Base-by-base conservation (phyloP, 768 basidiomycete species). In the Coprinopsis cinerea region DNA sequence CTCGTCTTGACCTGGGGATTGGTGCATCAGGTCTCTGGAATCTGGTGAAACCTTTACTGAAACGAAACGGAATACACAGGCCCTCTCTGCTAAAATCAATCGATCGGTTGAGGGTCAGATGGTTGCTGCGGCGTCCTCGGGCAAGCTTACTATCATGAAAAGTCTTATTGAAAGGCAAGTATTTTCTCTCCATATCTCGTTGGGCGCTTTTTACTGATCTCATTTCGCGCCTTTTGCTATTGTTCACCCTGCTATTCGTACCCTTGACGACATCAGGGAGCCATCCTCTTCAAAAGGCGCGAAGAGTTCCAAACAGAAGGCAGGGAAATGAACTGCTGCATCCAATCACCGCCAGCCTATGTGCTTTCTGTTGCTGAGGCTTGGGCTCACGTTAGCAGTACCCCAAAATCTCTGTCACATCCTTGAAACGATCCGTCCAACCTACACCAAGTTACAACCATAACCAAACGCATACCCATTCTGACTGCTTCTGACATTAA, bases 81-180 rank as follows among this genome's bases (percentile, higher is more conserved):
- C 81, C 60, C 75, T 96, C 55, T 86, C 86, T 52, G 86, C 91
- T 45, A 93, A 92, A 70, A 93, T 96, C 62, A 92, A 88, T 64
- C 83, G 81, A 64, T 89, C 88, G 18, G 93, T 97, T 59, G 93
- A 97, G 64, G 76, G 78, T 48, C 92, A 94, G 67, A 91, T 93
- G 82, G 88, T 91, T 11, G 71, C 81, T 43, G 92, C 92, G 5
- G 93, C 93, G 2, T 92, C 89, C 3, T 74, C 83, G 36, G 93
- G 93, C 32, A 92, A 90, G 64, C 74, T 97, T 53, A 90, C 90
- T 24, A 92, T 97, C 64, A 92, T 97, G 92, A 89, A 88, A 69
- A 79, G 83, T 53, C 14, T 27, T 2, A 65, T 69, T 13, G 72
- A 65, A 17, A 9, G n/a, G 30, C 30, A n/a, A n/a, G n/a, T n/a